Conservation (phyloP, 495 filamentous ascomycete species). For the Evernia prunastri region DNA sequence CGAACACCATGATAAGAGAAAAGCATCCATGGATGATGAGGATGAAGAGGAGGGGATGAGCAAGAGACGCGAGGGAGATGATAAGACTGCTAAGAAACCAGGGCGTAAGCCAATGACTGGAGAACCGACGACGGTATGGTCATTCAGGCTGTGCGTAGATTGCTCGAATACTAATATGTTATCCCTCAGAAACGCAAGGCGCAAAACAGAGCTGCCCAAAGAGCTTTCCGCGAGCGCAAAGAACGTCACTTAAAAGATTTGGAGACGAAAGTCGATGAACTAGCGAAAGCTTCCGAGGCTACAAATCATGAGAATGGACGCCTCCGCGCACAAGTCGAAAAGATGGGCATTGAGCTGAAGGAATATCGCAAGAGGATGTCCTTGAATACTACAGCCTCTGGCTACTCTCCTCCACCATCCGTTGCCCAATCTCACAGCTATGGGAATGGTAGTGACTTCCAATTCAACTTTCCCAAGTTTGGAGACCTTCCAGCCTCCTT, state of each 20-base stretch:
- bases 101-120: constrained; percentile 92
- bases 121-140: constrained; percentile 87
- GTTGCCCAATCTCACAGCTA: constrained; percentile 31
- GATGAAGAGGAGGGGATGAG: constrained; percentile 63
- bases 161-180: constrained; percentile 38
- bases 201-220: constrained; percentile 93
- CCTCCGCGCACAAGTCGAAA: constrained; percentile 78
- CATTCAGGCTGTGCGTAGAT: constrained; percentile 3
- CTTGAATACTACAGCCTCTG: constrained; percentile 41
- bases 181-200: constrained; percentile 84
- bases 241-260: constrained; percentile 96
- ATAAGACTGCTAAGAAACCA: constrained; percentile 79
- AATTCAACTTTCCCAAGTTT: constrained; percentile 84
- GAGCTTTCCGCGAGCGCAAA: constrained; percentile 95
- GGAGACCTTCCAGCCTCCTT: constrained; percentile 64
- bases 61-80: constrained; percentile 74
- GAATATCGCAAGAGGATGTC: constrained; percentile 86
- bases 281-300: constrained; percentile 79
- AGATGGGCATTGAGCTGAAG: constrained; percentile 73
- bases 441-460: constrained; percentile 69
- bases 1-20: constrained; percentile 63
- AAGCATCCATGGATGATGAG: constrained; percentile 64
- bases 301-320: constrained; percentile 81
- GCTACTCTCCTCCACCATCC: constrained; percentile 42
- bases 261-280: constrained; percentile 85